These are phyloP conservation scores for Apiotrichum mycotoxinovorans DNA, from an alignment of 1,284 basidiomycete genomes.

Conservation along the genomic window DNA sequence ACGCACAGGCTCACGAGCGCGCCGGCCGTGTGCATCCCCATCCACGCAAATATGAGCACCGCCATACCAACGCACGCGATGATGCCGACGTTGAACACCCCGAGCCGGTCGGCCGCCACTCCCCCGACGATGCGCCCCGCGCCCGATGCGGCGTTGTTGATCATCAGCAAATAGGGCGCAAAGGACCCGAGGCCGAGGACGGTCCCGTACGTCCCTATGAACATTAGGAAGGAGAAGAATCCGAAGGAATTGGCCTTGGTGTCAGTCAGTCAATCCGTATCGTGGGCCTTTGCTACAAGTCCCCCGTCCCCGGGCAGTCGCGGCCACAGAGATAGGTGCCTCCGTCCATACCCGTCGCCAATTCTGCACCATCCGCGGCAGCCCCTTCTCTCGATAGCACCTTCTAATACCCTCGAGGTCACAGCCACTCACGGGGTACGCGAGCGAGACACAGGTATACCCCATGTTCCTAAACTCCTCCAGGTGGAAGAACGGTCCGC, in stretches of 20 bases:
- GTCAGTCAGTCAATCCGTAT: too few relatives aligned
- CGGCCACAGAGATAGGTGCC: too few relatives aligned
- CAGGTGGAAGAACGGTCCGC: conserved; percentile 36
- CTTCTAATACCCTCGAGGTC: not conserved
- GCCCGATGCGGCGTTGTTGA: not conserved
- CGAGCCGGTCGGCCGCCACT: conserved; percentile 18
- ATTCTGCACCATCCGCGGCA: too few relatives aligned
- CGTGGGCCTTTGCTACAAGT: too few relatives aligned
- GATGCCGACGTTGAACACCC: conserved; percentile 17
- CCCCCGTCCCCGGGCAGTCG: too few relatives aligned
- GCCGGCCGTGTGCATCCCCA: conserved; percentile 5
- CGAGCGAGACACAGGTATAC: conserved; percentile 28
- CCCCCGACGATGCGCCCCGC: not conserved
- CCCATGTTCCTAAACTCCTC: conserved; percentile 31
- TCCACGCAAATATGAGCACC: conserved; percentile 18
- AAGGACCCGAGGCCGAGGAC: conserved; percentile 25
- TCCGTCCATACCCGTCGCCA: too few relatives aligned
- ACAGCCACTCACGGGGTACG: conserved; percentile 14
- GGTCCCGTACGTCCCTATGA: conserved; percentile 31
- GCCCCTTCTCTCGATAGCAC: too few relatives aligned
- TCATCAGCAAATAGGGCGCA: conserved; percentile 33
- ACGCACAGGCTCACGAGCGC: conserved; percentile 14
- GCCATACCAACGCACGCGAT: conserved; percentile 5
- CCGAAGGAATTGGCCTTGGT: conserved; percentile 23
- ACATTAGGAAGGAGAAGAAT: conserved; percentile 32